Conservation (phyloP, 164 flowering plant genomes). For the Umbilicus rupestris region DNA sequence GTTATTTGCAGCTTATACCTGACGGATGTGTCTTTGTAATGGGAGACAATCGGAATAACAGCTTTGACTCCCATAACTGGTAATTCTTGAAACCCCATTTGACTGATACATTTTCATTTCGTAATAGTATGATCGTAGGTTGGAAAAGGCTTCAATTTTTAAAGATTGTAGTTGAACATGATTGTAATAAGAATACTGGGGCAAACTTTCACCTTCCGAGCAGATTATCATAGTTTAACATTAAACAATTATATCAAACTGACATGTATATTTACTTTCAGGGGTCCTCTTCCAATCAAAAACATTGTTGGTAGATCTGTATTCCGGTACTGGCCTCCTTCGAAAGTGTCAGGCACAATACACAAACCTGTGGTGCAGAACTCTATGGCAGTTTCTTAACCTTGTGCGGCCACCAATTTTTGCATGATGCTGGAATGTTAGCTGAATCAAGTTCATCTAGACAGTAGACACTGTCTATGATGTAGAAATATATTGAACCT, state of each 20-base stretch:
- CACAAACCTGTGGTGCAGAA: background rate
- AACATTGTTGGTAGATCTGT: conserved; percentile 37
- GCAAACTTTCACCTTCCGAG: background rate
- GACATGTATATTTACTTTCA: conserved; percentile 10
- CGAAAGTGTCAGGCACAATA: conserved; percentile 3
- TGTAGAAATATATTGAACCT: background rate
- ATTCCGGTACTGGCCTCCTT: conserved; percentile 17
- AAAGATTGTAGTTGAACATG: background rate
- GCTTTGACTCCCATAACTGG: conserved; percentile 51
- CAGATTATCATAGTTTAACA: background rate
- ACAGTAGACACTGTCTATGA: conserved; percentile 2
- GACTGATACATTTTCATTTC: background rate
- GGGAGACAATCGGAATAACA: conserved; percentile 57
- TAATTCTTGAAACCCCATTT: conserved; percentile 12
- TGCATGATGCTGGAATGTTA: background rate
- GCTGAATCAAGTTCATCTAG: background rate
- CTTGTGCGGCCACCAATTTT: background rate
- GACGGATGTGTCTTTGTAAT: conserved; percentile 40
- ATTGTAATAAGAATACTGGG: background rate
- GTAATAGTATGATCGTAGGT: background rate
- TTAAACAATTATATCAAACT: background rate
- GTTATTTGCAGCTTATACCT: conserved; percentile 38
- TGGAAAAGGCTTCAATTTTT: background rate
- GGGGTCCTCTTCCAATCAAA: conserved; percentile 47
- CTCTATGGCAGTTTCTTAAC: conserved; percentile 1